Percentiles rank a stretch among this genome's conserved stretches.
phyloP scores from a whole-genome alignment of 1,284 basidiomycete genomes.

The Phylloporus gajari region DNA sequence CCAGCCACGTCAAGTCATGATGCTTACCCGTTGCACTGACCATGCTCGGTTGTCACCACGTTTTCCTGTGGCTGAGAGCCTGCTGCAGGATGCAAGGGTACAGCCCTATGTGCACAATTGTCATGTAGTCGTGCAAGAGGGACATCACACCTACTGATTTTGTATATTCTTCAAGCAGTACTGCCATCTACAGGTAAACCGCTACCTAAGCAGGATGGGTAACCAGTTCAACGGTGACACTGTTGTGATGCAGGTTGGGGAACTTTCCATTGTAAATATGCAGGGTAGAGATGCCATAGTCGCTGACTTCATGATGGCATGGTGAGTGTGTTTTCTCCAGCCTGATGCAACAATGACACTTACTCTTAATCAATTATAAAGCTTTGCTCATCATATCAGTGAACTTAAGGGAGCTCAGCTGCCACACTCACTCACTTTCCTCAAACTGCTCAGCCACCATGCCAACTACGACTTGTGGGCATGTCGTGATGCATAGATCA shows the following conservation, averaged over 20 bases:
- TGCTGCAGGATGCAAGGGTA: not conserved
- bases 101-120: conserved; percentile 1
- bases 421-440: too few species aligned
- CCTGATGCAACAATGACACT: too few species aligned
- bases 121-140: not conserved
- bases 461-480: too few species aligned
- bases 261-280: not conserved
- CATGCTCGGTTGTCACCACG: not conserved
- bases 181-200: not conserved
- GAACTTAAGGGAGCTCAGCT: too few species aligned
- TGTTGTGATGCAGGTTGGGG: not conserved
- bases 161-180: not conserved
- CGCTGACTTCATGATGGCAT: not conserved
- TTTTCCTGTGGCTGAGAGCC: not conserved
- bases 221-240: not conserved
- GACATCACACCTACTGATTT: not conserved
- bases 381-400: too few species aligned
- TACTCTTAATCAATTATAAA: too few species aligned
- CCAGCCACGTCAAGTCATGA: not conserved
- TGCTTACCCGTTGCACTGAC: not conserved
- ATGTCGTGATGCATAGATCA: too few species aligned
- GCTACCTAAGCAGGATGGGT: not conserved
- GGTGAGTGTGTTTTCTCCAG: too few species aligned
- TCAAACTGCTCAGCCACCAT: too few species aligned
- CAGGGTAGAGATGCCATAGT: not conserved